Evolutionary conservation across 805 yeast genomes (phyloP).

Genomic region (Ogataea allantospora): DNA sequence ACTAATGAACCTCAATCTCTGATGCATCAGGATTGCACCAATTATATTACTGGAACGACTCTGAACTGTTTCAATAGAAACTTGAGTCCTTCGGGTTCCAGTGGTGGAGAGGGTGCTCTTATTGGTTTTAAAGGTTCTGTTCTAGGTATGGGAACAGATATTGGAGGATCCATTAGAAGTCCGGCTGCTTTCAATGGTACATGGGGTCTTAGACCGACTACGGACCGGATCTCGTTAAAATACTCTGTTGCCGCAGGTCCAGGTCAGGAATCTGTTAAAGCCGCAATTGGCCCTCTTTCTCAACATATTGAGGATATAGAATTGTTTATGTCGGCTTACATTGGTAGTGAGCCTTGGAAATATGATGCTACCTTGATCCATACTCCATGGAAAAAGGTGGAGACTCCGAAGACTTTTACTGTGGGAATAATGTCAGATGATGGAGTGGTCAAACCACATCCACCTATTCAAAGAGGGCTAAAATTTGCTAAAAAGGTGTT

Average conservation of each 20-base stretch:
- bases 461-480: slow-evolving; percentile 64
- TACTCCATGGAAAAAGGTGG: slow-evolving; percentile 42
- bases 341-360: slow-evolving; percentile 26
- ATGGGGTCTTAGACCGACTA: slow-evolving; percentile 53
- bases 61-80: slow-evolving; percentile 49
- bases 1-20: slow-evolving; percentile 55
- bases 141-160: slow-evolving; percentile 60
- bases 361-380: slow-evolving; percentile 40
- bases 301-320: slow-evolving; percentile 47
- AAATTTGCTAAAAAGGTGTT: slow-evolving; percentile 53
- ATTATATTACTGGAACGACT: slow-evolving; percentile 50
- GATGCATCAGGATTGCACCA: slow-evolving; percentile 55
- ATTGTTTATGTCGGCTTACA: slow-evolving; percentile 40
- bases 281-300: slow-evolving; percentile 49
- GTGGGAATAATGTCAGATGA: slow-evolving; percentile 63
- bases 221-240: slow-evolving; percentile 29
- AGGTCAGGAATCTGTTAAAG: slow-evolving; percentile 27
- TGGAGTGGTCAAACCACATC: slow-evolving; percentile 62
- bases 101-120: slow-evolving; percentile 65
- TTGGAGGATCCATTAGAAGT: slow-evolving; percentile 59
- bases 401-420: slow-evolving; percentile 42
- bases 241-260: slow-evolving; percentile 21
- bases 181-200: slow-evolving; percentile 59
- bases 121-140: slow-evolving; percentile 54
- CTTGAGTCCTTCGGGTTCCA: slow-evolving; percentile 58